Evolutionary conservation across 2,329 filamentous ascomycete species (phyloP), one percentile per base, ranked within the genome.

Genomic region (Tolypocladium nubicola): DNA sequence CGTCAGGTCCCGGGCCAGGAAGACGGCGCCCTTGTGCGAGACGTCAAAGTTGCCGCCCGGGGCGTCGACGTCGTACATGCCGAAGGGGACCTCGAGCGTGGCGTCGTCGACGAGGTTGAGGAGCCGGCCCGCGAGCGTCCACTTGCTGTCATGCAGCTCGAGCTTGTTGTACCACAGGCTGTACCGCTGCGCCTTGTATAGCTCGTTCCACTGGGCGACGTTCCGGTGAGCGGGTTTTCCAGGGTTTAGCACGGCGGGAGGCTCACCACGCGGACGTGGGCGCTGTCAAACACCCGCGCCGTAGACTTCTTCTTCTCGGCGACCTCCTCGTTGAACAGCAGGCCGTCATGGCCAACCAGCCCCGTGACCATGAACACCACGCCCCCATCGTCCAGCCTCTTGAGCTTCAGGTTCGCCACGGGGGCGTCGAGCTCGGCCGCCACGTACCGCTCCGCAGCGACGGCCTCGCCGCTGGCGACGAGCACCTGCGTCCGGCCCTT

Each of bases 141-240:
- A 75, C 6, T 57, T 49, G 14, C 61, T 64, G 26, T 67, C 61
- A 7, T 66, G 45, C 33, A 47, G n/a, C 53, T 64, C 61, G 21
- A 76, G 63, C 13, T 63, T 66, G 11, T 68, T 70, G 63, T 75
- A 76, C 70, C 73, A 76, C 33, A 77, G 67, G 5, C 66, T 61
- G 55, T 71, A 67, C 23, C 63, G 68, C 43, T 70, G 63, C 9
- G 65, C 61, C 26, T 65, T 67, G 30, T 62, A 63, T 39, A 70
- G 69, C 1, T 63, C 57, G 56, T 71, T 67, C 68, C 68, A 70
- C 69, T 75, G 54, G 19, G 5, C 50, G 50, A 53, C 49, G 39
- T 11, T 52, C 40, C 14, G 47, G 26, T 33, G n/a, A 30, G 45
- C 14, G 6, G 1, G 2, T 1, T 4, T 49, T 1, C 3, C 4